Percentiles rank a stretch among this genome's conserved stretches.
Conservation (phyloP, 208 protist genomes). For the Leishmania major region DNA sequence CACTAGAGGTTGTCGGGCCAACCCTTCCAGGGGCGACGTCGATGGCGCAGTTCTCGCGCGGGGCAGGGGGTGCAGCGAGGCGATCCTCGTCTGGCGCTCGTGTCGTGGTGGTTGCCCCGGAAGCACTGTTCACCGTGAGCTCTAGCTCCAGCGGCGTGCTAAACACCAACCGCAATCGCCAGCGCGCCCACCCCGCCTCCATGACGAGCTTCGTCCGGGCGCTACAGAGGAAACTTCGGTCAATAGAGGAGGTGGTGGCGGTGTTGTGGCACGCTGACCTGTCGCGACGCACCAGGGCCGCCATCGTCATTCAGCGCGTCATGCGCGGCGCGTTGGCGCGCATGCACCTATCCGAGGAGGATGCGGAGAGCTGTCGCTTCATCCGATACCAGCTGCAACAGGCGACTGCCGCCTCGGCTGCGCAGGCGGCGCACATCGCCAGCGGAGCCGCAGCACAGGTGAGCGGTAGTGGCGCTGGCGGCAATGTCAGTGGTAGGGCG, state of each 20-base stretch:
- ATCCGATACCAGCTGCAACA: constrained; percentile 53
- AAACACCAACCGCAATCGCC: constrained; percentile 13
- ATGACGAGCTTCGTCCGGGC: constrained; percentile 52
- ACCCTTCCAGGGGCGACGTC: neutral
- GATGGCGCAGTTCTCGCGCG: neutral
- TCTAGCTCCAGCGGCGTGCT: constrained; percentile 2
- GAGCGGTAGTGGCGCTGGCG: neutral
- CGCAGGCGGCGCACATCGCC: neutral
- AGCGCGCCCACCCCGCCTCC: constrained; percentile 10
- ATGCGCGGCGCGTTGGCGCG: constrained; percentile 52
- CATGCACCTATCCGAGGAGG: constrained; percentile 42
- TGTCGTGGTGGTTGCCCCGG: constrained; percentile 16
- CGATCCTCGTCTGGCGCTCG: constrained; percentile 1
- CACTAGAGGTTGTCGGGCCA: neutral
- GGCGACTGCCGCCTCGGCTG: neutral
- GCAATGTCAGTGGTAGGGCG: neutral
- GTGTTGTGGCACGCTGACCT: constrained; percentile 73
- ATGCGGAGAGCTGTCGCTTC: constrained; percentile 30
- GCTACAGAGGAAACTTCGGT: constrained; percentile 77
- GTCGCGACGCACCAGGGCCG: constrained; percentile 50
- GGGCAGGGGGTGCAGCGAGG: neutral
- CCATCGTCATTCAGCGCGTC: constrained; percentile 66
- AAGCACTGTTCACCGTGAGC: neutral
- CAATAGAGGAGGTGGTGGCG: constrained; percentile 64
- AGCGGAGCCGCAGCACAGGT: neutral